Conservation (phyloP, 1,284 basidiomycete genomes). For the Earliella scabrosa region DNA sequence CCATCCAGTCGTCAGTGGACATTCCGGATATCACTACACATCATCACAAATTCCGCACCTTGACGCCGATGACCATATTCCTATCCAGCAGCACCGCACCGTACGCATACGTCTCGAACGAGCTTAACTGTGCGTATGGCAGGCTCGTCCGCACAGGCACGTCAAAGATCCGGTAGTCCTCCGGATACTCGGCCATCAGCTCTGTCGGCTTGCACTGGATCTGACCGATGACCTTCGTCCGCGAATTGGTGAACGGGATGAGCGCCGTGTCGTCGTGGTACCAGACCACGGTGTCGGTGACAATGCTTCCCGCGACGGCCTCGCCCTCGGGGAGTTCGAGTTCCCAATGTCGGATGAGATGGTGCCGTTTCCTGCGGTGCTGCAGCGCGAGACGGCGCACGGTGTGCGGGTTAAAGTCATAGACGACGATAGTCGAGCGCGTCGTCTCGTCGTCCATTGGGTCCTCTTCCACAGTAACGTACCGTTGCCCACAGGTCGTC, state of each 20-base stretch:
- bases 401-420: constrained; percentile 30
- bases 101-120: constrained; percentile 24
- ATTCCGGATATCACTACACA: not conserved
- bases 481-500: constrained; percentile 31
- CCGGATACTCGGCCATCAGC: constrained; percentile 16
- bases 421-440: constrained; percentile 24
- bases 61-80: constrained; percentile 24
- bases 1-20: not conserved
- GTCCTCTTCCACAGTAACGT: constrained; percentile 27
- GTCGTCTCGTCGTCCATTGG: constrained; percentile 13
- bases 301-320: not conserved
- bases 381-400: constrained; percentile 19
- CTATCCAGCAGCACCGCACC: constrained; percentile 21
- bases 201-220: constrained; percentile 22
- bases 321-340: constrained; percentile 8
- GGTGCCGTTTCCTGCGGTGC: constrained; percentile 19
- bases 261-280: constrained; percentile 9
- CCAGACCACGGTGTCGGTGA: not conserved
- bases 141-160: constrained; percentile 22
- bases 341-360: constrained; percentile 9
- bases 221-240: constrained; percentile 20
- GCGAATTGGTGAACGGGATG: constrained; percentile 23
- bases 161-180: constrained; percentile 23
- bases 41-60: constrained; percentile 9
- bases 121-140: constrained; percentile 25